Evolutionary conservation across 169 alveolate species (phyloP).

Genomic region (Plasmodium blacklocki): DNA sequence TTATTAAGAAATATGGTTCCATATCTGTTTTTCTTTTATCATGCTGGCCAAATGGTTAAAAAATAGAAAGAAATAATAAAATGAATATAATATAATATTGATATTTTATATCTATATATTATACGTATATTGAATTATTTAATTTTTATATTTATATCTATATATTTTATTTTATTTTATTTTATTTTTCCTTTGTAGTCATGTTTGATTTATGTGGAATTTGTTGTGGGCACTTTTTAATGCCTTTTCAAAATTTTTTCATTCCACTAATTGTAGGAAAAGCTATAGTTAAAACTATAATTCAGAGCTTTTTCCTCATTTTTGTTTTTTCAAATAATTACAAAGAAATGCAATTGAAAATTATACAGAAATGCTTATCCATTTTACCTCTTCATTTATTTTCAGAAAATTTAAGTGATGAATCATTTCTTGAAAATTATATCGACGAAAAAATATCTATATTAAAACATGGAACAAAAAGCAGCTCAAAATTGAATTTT

Average conservation of each 20-base stretch:
- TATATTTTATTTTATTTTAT: not conserved
- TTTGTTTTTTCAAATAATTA: slow-evolving; percentile 84
- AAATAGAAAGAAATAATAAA: too few species aligned
- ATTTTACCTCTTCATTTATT: slow-evolving; percentile 39
- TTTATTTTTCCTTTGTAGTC: slow-evolving; percentile 45
- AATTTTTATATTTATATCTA: not conserved
- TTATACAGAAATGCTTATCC: slow-evolving; percentile 23
- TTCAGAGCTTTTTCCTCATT: slow-evolving; percentile 86
- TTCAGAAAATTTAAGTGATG: slow-evolving; percentile 30
- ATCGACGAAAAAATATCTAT: slow-evolving; percentile 55
- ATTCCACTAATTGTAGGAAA: slow-evolving; percentile 94
- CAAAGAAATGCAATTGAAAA: slow-evolving; percentile 45
- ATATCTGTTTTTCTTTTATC: slow-evolving; percentile 89
- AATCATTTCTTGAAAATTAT: slow-evolving; percentile 33
- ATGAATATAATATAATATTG: not conserved
- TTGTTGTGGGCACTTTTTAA: slow-evolving; percentile 94
- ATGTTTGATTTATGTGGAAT: slow-evolving; percentile 93
- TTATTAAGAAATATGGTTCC: slow-evolving; percentile 90
- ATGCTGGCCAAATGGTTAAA: slow-evolving; percentile 90
- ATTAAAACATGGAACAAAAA: slow-evolving; percentile 55
- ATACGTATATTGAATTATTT: not conserved
- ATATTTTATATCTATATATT: not conserved
- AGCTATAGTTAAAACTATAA: slow-evolving; percentile 90
- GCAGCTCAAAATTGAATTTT: slow-evolving; percentile 42
- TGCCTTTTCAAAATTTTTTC: slow-evolving; percentile 92